Percentiles rank a stretch among this genome's conserved stretches.
Conservation (phyloP, 495 filamentous ascomycete genomes). For the Podospora appendiculata region DNA sequence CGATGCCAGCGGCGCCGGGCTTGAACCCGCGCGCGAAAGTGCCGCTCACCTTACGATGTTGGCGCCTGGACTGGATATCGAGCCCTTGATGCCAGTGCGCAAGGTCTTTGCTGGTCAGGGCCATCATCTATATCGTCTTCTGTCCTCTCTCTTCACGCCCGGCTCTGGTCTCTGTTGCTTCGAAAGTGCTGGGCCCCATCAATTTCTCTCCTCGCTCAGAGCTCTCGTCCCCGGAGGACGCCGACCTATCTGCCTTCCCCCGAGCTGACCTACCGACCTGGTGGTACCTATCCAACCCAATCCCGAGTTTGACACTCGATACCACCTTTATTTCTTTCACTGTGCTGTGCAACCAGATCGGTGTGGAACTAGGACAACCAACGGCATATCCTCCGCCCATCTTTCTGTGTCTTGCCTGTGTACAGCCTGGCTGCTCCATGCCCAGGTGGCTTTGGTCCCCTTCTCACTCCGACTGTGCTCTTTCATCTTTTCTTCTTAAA, state of each 20-base stretch:
- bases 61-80: slow-evolving; percentile 1
- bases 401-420: background rate
- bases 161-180: too few species aligned
- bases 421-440: background rate
- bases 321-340: background rate
- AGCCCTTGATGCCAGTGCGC: background rate
- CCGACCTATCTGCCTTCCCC: too few species aligned
- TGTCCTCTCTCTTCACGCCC: background rate
- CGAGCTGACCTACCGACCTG: background rate
- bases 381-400: background rate
- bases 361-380: background rate
- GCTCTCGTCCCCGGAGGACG: too few species aligned
- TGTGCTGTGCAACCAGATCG: background rate
- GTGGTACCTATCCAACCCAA: background rate
- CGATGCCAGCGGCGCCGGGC: too few species aligned
- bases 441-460: background rate
- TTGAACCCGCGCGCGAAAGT: background rate
- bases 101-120: background rate
- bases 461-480: background rate
- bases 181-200: too few species aligned
- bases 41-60: background rate
- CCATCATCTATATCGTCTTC: background rate
- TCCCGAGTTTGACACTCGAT: background rate
- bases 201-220: too few species aligned
- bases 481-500: background rate